Evolutionary conservation across 345 rosid genomes (phyloP).

Genomic region (Murraya paniculata): DNA sequence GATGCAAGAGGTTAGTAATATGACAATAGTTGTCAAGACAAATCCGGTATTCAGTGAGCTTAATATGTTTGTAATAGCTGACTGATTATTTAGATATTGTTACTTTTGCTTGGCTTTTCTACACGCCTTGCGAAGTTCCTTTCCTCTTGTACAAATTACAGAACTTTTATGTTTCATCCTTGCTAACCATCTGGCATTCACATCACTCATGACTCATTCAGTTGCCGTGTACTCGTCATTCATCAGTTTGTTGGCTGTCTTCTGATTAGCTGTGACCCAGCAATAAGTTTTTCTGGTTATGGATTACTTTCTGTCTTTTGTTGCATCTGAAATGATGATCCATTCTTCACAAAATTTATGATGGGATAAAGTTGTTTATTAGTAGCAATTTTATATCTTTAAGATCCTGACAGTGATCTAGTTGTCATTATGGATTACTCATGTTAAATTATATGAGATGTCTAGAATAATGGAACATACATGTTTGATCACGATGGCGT

Average conservation of each 20-base stretch:
- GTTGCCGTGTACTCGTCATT: background rate
- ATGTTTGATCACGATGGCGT: background rate
- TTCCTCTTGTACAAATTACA: background rate
- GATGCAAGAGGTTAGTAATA: conserved; percentile 82
- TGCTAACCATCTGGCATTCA: background rate
- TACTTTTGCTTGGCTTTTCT: background rate
- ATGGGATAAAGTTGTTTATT: background rate
- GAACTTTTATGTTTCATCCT: background rate
- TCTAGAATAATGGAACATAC: background rate
- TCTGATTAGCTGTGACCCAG: background rate
- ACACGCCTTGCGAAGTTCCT: background rate
- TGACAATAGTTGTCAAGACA: background rate
- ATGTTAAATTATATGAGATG: background rate
- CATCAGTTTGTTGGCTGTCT: background rate
- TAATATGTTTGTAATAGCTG: background rate
- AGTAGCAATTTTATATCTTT: background rate
- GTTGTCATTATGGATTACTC: background rate
- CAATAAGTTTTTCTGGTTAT: background rate
- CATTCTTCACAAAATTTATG: background rate
- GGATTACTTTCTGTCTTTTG: background rate
- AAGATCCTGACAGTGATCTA: background rate
- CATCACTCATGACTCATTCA: background rate
- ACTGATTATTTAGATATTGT: background rate
- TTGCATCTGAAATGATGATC: background rate
- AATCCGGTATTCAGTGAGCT: background rate